Evolutionary conservation across 495 filamentous ascomycete genomes (phyloP).

Genomic region (Hypoxylon fragiforme): DNA sequence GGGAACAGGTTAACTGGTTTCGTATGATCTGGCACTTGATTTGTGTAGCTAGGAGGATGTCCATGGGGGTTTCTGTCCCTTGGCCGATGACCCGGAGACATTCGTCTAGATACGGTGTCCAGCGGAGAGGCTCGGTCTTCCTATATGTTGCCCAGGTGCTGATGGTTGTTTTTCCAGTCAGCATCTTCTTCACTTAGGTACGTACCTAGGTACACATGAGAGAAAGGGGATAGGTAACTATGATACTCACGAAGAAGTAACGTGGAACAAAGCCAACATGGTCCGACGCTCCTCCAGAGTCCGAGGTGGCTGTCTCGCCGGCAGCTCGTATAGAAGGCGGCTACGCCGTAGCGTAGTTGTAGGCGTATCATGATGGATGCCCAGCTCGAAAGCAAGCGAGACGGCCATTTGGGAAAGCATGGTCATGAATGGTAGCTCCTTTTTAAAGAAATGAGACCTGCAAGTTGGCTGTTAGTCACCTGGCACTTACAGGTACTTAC

Average conservation of each 20-base stretch:
- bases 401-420: constrained; percentile 28
- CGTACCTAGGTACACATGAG: not conserved
- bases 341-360: constrained; percentile 11
- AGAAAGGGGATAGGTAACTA: not conserved
- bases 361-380: constrained; percentile 19
- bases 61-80: constrained; percentile 46
- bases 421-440: constrained; percentile 28
- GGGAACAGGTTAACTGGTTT: constrained; percentile 18
- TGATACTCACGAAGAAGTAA: constrained; percentile 50
- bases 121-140: constrained; percentile 54
- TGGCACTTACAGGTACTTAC: not conserved
- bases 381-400: constrained; percentile 23
- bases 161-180: constrained; percentile 2
- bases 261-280: constrained; percentile 34
- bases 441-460: constrained; percentile 32
- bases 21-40: constrained; percentile 50
- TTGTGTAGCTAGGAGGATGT: constrained; percentile 49
- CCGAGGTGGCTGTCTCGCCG: constrained; percentile 8
- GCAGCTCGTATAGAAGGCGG: constrained; percentile 5
- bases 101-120: constrained; percentile 56
- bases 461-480: not conserved
- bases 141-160: constrained; percentile 30
- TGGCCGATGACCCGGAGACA: constrained; percentile 48
- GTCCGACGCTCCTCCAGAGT: constrained; percentile 29
- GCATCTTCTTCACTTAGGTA: too few relatives aligned